Conservation (phyloP, 1,284 basidiomycete genomes). For the Boletellus deceptivus region DNA sequence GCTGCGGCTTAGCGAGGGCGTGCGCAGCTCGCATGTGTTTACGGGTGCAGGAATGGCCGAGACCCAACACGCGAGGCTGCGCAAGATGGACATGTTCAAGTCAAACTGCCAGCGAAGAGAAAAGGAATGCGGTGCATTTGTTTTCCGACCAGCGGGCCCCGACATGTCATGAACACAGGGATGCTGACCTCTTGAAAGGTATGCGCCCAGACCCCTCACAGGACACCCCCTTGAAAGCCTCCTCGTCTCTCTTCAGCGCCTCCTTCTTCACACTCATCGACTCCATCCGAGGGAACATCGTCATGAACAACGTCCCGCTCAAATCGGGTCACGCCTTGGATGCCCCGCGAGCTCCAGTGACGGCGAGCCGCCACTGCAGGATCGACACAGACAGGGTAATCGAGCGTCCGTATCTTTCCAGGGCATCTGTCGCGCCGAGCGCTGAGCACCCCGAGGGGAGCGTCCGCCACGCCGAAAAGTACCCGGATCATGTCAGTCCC, state of each 20-base stretch:
- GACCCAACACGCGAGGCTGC: too few relatives aligned
- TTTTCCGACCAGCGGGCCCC: conserved; percentile 11
- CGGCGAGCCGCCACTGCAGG: conserved; percentile 18
- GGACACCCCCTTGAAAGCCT: conserved; percentile 7
- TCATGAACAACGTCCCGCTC: conserved; percentile 20
- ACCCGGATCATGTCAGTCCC: conserved; percentile 21
- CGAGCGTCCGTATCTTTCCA: conserved; percentile 29
- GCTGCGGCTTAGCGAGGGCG: too few relatives aligned
- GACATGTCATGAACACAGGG: neutral
- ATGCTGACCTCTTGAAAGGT: conserved; percentile 7
- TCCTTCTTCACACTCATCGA: conserved; percentile 22
- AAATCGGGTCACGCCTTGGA: conserved; percentile 19
- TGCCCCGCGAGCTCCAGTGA: conserved; percentile 24
- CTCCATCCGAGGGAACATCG: conserved; percentile 16
- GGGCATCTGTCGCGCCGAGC: conserved; percentile 29
- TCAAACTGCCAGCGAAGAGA: too few relatives aligned
- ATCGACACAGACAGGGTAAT: conserved; percentile 26
- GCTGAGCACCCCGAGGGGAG: conserved; percentile 23
- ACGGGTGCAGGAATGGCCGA: too few relatives aligned
- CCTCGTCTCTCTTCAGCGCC: conserved; percentile 11
- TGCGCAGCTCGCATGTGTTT: too few relatives aligned
- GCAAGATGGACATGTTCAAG: too few relatives aligned
- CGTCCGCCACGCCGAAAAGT: conserved; percentile 16
- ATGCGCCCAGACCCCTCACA: conserved; percentile 13
- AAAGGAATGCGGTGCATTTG: too few relatives aligned